Evolutionary conservation across 2,329 filamentous ascomycete genomes (phyloP), one percentile per base, ranked within the genome.

Genomic region (Aspergillus candidus): DNA sequence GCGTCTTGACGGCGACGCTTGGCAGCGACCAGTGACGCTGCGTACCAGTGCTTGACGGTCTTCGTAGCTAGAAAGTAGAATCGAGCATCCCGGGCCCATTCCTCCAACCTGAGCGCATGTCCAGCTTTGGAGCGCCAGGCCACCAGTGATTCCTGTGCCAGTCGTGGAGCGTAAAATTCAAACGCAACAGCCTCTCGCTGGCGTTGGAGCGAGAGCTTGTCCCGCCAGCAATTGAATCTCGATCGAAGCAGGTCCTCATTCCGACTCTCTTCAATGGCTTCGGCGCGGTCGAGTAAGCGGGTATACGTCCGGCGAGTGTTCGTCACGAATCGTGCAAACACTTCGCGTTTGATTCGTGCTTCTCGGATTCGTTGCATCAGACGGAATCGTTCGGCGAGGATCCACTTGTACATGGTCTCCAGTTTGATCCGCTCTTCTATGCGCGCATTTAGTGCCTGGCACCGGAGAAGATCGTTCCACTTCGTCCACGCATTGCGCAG

Each of bases 401-500:
- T 71, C 80, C 79, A 83, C 59, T 72, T 79, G 59, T 81, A 82
- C 48, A 84, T 66, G 6, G 69, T 62, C 54, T 83, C 73, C 27
- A 76, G 63, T 34, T 77, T 65, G 33, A 82, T 51, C 3, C 80
- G 73, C 49, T 78, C 73, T 49, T 82, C 71, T 38, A 82, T 76
- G 11, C 72, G 73, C 14, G 71, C 65, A 38, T 63, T 65, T 2
- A 83, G 61, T 12, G 73, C 72, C 52, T 74, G 69, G 48, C 71
- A 74, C 13, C 80, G 77, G 12, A 82, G 67, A 12, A 67, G 67
- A 53, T 83, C 77, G 50, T 83, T 83, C 82, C 81, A 84, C 10
- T 68, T 66, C 1, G 73, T 80, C 69, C 77, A 80, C 3, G 76
- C 70, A 57, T 79, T 79, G 39, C 72, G 73, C 39, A 81, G 55